Percentiles rank a stretch among this genome's conserved stretches.
Conservation (phyloP, 169 alveolate species). For the Eimeria sp. region DNA sequence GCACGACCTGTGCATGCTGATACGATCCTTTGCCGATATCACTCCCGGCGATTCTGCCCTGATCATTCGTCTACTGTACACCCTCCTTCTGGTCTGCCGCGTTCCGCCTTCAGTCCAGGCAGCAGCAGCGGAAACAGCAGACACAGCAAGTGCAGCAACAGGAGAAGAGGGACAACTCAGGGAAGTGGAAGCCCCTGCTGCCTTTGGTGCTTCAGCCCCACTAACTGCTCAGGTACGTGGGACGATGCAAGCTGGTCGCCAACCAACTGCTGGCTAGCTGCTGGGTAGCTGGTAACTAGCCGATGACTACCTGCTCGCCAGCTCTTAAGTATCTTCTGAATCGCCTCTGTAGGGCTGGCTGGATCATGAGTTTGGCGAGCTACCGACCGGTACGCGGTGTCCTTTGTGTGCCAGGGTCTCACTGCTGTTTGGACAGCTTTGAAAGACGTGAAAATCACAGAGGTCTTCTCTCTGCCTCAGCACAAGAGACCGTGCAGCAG, state of each 20-base stretch:
- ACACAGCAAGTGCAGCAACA: not conserved
- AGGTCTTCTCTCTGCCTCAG: constrained; percentile 56
- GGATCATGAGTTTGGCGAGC: not conserved
- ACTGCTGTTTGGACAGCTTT: constrained; percentile 81
- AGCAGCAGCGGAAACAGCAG: constrained; percentile 47
- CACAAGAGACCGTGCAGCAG: constrained; percentile 54
- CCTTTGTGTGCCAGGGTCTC: constrained; percentile 61
- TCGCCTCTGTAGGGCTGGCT: not conserved
- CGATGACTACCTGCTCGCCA: not conserved
- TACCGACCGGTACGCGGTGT: not conserved
- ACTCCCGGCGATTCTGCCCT: constrained; percentile 73
- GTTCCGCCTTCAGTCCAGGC: constrained; percentile 35
- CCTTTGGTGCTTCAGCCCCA: constrained; percentile 13
- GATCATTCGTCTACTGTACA: constrained; percentile 55
- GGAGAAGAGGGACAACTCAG: not conserved
- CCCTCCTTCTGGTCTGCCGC: constrained; percentile 59
- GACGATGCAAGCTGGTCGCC: not conserved
- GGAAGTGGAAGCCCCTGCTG: not conserved
- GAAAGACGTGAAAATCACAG: constrained; percentile 30
- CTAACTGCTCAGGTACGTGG: constrained; percentile 51
- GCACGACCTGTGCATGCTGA: constrained; percentile 81
- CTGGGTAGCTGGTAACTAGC: not conserved
- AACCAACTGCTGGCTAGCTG: not conserved
- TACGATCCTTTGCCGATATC: constrained; percentile 71
- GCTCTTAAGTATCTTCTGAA: not conserved